Base-by-base conservation (phyloP, 2,329 filamentous ascomycete genomes). In the Apiospora arundinis region DNA sequence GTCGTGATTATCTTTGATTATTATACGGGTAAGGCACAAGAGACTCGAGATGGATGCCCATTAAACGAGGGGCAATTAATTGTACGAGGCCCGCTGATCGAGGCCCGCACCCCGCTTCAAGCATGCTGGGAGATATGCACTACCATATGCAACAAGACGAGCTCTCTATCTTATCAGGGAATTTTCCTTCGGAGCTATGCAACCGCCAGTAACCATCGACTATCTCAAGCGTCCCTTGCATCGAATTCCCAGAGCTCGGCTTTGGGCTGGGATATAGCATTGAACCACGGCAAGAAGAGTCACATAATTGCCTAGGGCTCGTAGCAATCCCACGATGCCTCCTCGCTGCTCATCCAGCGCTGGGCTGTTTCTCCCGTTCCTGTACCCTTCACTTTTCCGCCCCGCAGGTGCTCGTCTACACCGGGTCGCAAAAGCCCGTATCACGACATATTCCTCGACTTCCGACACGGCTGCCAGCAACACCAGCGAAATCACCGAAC, bases 301-400 rank as follows among this genome's bases (percentile, higher is more conserved):
- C 49, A n/a, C 0, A 56, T 56, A 60, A 11, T 5, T 3, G 18
- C 28, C 21, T 60, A 63, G 40, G 40, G 45, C 21, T 60, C 63
- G 69, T 40, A 68, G 44, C 52, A 63, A 28, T 67, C 9, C 76
- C 9, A 76, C 72, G 28, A 87, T 87, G 85, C 80, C 83, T 68
- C 79, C 82, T 37, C 80, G 85, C 70, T 85, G 82, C 73, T 75
- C 82, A 23, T 75, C 80, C 46, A 75, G 79, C 68, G 77, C 81
- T 37, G 77, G 81, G 40, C 74, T 83, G 60, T 81, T 84, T 71
- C 80, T 86, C 4, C 81, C 84, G 3, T 89, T 89, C 74, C 83
- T 89, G 4, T 88, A 89, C 70, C 87, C 87, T 12, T 83, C 83
- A 0, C 74, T 87, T 2, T 83, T 83, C 71, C 78, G 80, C 32